A percentile compares a stretch with the other conserved stretches of the same genome.
Conservation (phyloP, 805 yeast genomes). For the Blastobotrys chiropterorum region DNA sequence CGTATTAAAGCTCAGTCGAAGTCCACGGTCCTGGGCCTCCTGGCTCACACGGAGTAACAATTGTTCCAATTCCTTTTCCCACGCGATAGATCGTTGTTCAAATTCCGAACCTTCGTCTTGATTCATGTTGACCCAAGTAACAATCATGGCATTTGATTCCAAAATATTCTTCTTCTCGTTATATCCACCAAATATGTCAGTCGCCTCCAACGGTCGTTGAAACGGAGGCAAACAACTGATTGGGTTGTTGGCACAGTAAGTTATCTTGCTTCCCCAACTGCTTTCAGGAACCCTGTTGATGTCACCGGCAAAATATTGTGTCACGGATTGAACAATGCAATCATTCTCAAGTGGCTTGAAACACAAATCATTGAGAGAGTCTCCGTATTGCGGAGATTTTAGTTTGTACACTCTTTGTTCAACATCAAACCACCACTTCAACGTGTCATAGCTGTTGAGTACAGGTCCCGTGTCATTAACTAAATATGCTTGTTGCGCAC, state of each 20-base stretch:
- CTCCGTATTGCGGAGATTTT: slow-evolving; percentile 23
- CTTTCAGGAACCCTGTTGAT: slow-evolving; percentile 41
- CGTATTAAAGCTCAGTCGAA: slow-evolving; percentile 68
- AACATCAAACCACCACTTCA: slow-evolving; percentile 85
- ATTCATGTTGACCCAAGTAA: slow-evolving; percentile 65
- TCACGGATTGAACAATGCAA: slow-evolving; percentile 81
- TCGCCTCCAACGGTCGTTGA: slow-evolving; percentile 79
- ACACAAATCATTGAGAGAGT: slow-evolving; percentile 60
- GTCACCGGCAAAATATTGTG: slow-evolving; percentile 78
- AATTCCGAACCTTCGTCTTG: slow-evolving; percentile 38
- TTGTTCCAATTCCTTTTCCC: slow-evolving; percentile 67
- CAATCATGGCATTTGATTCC: slow-evolving; percentile 63
- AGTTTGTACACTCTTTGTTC: slow-evolving; percentile 48
- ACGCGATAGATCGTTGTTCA: slow-evolving; percentile 39
- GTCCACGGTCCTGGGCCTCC: slow-evolving; percentile 47
- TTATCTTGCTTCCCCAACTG: slow-evolving; percentile 52
- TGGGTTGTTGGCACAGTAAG: slow-evolving; percentile 67
- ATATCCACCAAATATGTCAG: slow-evolving; percentile 61
- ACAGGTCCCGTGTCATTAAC: slow-evolving; percentile 65
- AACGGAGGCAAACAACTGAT: slow-evolving; percentile 85
- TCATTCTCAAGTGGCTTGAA: slow-evolving; percentile 70
- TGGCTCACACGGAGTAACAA: slow-evolving; percentile 41
- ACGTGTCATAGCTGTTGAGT: slow-evolving; percentile 52
- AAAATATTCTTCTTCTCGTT: slow-evolving; percentile 31
- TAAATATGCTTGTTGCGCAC: slow-evolving; percentile 78